Percentiles rank a stretch among this genome's conserved stretches.
These are phyloP conservation scores for Xylaria sp. DNA, from an alignment of 2,329 filamentous ascomycete species.

Conservation along the genomic window DNA sequence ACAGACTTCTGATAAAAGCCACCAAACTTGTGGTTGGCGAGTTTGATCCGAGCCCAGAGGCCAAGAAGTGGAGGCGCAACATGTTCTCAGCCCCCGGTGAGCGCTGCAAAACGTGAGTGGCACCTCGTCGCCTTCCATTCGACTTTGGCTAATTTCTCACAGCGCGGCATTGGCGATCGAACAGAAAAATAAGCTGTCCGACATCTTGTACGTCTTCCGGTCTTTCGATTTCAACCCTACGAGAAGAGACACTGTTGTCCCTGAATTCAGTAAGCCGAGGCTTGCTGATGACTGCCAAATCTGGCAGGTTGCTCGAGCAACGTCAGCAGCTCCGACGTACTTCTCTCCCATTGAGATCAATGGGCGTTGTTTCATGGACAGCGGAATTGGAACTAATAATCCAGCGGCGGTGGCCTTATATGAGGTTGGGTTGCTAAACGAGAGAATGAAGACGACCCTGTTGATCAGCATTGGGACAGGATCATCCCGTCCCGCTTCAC, in stretches of 20 bases:
- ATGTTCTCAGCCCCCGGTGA: conserved; percentile 9
- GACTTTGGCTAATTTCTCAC: neutral
- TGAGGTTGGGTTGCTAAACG: neutral
- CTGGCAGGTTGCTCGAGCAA: conserved; percentile 10
- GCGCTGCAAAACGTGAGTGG: conserved; percentile 6
- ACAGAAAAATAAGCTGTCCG: neutral
- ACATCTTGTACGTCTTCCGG: conserved; percentile 5
- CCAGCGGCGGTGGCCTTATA: neutral
- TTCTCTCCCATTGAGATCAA: conserved; percentile 1
- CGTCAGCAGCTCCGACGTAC: conserved; percentile 6
- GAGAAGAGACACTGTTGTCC: neutral
- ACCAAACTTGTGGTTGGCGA: conserved; percentile 1
- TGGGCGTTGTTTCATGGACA: conserved; percentile 2
- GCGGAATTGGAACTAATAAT: neutral
- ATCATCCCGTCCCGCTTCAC: neutral
- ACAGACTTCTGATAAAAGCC: neutral
- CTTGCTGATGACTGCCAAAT: conserved; percentile 5
- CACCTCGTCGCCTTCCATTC: neutral
- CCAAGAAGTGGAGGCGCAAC: conserved; percentile 5
- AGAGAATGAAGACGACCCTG: neutral
- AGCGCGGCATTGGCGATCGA: neutral
- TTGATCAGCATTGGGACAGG: conserved; percentile 8
- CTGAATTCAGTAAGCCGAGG: neutral
- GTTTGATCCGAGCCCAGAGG: conserved; percentile 1
- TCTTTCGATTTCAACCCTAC: neutral